phyloP scores from a whole-genome alignment of 345 rosid species.

The Eutrema yunnanense region DNA sequence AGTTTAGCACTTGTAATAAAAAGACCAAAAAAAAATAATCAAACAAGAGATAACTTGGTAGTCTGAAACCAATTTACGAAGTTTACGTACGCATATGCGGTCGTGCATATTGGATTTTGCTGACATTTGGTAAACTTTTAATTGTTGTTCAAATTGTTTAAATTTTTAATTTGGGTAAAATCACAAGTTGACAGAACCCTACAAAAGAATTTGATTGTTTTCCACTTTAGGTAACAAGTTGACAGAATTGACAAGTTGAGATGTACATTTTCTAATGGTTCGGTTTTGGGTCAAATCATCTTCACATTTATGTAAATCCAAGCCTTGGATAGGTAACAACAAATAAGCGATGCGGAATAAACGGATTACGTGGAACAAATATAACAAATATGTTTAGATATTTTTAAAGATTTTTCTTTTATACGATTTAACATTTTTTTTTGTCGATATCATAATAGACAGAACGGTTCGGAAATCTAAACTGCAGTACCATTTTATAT shows the following conservation, averaged over 20 bases:
- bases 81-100: background rate
- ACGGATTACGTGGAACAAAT: background rate
- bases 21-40: background rate
- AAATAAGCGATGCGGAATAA: background rate
- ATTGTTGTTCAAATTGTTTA: background rate
- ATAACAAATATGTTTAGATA: too few species aligned
- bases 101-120: background rate
- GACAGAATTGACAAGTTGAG: constrained; percentile 7
- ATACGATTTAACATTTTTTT: background rate
- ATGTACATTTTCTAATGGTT: constrained; percentile 8
- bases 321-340: background rate
- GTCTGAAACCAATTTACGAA: background rate
- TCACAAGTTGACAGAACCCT: background rate
- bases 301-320: background rate
- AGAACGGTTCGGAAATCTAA: too few species aligned
- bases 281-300: constrained; percentile 6
- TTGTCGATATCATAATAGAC: too few species aligned
- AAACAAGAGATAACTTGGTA: background rate
- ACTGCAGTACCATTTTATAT: background rate
- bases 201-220: background rate
- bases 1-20: background rate
- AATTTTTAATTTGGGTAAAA: background rate
- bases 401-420: background rate
- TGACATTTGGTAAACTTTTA: background rate
- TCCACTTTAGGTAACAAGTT: constrained; percentile 21